Base-by-base conservation (phyloP, 2,329 filamentous ascomycete genomes). In the Diplodia intermedia region DNA sequence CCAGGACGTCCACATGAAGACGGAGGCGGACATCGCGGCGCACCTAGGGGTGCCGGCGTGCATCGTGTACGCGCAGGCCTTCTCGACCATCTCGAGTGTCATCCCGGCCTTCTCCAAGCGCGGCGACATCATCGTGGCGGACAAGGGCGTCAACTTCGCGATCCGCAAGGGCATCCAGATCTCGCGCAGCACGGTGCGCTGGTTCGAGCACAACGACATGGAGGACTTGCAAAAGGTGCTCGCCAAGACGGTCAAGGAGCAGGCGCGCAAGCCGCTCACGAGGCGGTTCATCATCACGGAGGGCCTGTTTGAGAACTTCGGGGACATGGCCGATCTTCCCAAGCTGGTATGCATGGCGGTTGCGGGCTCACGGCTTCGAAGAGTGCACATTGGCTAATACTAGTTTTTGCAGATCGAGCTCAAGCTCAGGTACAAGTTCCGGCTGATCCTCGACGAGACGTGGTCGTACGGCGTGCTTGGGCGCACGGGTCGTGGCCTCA, bases 201-300 rank as follows among this genome's bases (percentile, higher is more conserved):
- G 94, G 93, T 99, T 91, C 79, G 90, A 97, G 73, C 95, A 99
- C 79, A 95, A 96, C 76, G 92, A 99, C 76, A 93, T 97, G 91
- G 90, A 93, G 60, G 94, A 98, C 78, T 81, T 99, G 71, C 93
- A 98, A 79, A 85, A 88, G 36, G 91, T 96, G 33, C 86, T 99
- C 82, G 88, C 90, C 75, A 92, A 91, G 76, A 89, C 98, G 38
- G 91, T 90, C 38, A 91, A 94, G 79, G 94, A 98, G 78, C 93
- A 97, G 81, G 88, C 89, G 68, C 89, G 91, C 75, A 96, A 94
- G 83, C 93, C 92, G 69, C 83, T 99, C 73, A 99, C 95, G 1
- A 87, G 95, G 73, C 86, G 95, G 54, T 99, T 99, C 77, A 94
- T 99, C 72, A 93, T 99, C 66, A 97, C 94, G 0, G 96, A 99